Conservation (phyloP, 768 basidiomycete species). For the Clavulina sp. region DNA sequence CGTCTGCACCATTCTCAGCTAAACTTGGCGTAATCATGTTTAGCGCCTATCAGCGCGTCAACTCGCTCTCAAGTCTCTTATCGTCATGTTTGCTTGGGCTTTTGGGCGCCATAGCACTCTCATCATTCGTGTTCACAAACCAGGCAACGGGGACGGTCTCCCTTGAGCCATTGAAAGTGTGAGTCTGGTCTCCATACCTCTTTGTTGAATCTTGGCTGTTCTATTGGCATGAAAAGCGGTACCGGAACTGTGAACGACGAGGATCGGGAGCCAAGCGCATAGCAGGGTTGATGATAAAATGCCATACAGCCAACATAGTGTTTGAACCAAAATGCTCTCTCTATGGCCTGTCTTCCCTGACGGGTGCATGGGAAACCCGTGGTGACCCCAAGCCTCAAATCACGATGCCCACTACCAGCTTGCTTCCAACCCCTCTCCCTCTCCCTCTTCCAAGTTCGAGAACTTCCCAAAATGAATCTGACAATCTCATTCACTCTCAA, state of each 20-base stretch:
- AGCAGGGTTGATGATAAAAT: neutral
- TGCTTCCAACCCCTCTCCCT: too few relatives aligned
- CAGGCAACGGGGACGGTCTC: constrained; percentile 39
- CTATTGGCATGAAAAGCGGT: too few relatives aligned
- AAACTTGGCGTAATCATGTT: too few relatives aligned
- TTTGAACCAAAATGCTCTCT: too few relatives aligned
- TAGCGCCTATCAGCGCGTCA: constrained; percentile 33
- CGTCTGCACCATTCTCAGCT: too few relatives aligned
- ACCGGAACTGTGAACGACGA: neutral
- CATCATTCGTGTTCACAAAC: constrained; percentile 39
- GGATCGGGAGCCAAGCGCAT: neutral
- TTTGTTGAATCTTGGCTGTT: too few relatives aligned
- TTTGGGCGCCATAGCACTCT: constrained; percentile 51
- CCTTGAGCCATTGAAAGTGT: constrained; percentile 64
- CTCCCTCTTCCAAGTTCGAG: too few relatives aligned
- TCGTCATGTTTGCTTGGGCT: constrained; percentile 61
- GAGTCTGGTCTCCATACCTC: too few relatives aligned
- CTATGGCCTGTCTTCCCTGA: too few relatives aligned
- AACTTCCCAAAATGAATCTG: too few relatives aligned
- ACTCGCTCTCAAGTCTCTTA: constrained; percentile 54
- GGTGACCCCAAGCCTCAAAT: neutral
- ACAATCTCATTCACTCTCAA: too few relatives aligned
- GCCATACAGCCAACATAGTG: neutral
- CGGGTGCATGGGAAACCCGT: neutral
- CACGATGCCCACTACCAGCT: neutral